phyloP scores from a whole-genome alignment of 352 stramenopile genomes.

The Phytophthora podocarpi region DNA sequence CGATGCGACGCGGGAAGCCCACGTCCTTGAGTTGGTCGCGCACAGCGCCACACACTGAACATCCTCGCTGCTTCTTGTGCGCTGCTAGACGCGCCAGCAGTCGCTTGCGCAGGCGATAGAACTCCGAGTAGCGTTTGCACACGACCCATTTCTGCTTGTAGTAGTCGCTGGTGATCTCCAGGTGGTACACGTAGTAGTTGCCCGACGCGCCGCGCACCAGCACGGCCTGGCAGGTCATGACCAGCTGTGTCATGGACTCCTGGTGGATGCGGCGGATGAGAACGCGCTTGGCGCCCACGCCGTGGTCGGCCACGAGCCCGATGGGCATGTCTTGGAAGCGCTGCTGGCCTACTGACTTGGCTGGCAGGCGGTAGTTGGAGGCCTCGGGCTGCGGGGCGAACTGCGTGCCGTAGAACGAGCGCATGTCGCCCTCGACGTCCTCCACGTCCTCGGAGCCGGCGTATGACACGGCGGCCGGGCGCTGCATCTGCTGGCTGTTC shows the following conservation, averaged over 20 bases:
- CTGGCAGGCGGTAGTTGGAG: conserved; percentile 24
- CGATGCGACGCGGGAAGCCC: conserved; percentile 70
- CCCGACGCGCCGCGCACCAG: conserved; percentile 76
- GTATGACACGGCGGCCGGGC: conserved; percentile 43
- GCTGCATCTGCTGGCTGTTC: conserved; percentile 28
- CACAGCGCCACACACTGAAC: conserved; percentile 58
- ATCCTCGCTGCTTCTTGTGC: conserved; percentile 64
- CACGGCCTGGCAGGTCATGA: conserved; percentile 73
- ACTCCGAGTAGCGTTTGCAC: conserved; percentile 89
- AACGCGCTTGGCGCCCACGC: conserved; percentile 64
- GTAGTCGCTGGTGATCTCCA: conserved; percentile 88
- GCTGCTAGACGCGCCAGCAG: conserved; percentile 59
- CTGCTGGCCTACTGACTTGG: conserved; percentile 27
- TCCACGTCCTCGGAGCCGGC: conserved; percentile 49
- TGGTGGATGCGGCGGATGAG: conserved; percentile 78
- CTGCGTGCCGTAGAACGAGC: conserved; percentile 44
- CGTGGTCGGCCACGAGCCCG: conserved; percentile 56
- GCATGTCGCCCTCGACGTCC: conserved; percentile 42
- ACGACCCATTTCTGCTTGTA: conserved; percentile 91
- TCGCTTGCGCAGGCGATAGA: conserved; percentile 81
- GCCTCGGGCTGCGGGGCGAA: conserved; percentile 29
- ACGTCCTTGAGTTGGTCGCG: conserved; percentile 70
- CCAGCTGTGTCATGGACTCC: conserved; percentile 79
- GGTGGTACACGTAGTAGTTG: conserved; percentile 86
- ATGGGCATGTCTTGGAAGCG: conserved; percentile 66